phyloP scores from a whole-genome alignment of 495 filamentous ascomycete species.

The Lichina pygmaea region DNA sequence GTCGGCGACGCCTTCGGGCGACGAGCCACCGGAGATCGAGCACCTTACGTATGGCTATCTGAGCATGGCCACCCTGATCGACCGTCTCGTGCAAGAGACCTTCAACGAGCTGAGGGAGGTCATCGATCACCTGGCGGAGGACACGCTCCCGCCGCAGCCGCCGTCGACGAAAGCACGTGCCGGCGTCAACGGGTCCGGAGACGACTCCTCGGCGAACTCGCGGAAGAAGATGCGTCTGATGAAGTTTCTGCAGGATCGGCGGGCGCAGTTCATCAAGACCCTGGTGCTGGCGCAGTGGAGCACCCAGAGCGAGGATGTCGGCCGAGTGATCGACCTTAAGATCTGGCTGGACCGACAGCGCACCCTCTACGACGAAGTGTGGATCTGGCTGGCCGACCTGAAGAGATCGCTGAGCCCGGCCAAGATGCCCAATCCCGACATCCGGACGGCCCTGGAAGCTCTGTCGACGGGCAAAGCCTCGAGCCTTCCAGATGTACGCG shows the following conservation, averaged over 20 bases:
- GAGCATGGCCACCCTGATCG: constrained; percentile 39
- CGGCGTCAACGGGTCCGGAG: constrained; percentile 27
- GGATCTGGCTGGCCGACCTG: constrained; percentile 34
- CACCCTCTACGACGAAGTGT: constrained; percentile 23
- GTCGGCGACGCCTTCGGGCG: neutral
- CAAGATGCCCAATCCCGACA: constrained; percentile 64
- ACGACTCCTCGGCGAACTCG: constrained; percentile 35
- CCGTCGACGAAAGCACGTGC: constrained; percentile 7
- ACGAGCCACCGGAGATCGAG: constrained; percentile 32
- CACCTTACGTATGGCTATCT: constrained; percentile 57
- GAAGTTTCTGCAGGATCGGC: constrained; percentile 35
- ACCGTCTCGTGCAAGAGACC: constrained; percentile 54
- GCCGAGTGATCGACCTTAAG: constrained; percentile 62
- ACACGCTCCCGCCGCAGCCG: constrained; percentile 15
- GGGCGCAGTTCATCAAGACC: constrained; percentile 65
- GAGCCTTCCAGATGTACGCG: constrained; percentile 47
- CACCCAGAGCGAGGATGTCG: constrained; percentile 45
- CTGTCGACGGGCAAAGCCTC: constrained; percentile 45
- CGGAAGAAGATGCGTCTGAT: constrained; percentile 57
- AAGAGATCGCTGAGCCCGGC: constrained; percentile 34
- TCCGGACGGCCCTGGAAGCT: constrained; percentile 67
- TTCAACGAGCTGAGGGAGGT: constrained; percentile 47
- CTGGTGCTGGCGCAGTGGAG: constrained; percentile 77
- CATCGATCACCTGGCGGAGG: constrained; percentile 40
- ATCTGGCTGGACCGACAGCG: constrained; percentile 36